Conservation (phyloP, 129 eudicot species). For the Glebionis coronaria region DNA sequence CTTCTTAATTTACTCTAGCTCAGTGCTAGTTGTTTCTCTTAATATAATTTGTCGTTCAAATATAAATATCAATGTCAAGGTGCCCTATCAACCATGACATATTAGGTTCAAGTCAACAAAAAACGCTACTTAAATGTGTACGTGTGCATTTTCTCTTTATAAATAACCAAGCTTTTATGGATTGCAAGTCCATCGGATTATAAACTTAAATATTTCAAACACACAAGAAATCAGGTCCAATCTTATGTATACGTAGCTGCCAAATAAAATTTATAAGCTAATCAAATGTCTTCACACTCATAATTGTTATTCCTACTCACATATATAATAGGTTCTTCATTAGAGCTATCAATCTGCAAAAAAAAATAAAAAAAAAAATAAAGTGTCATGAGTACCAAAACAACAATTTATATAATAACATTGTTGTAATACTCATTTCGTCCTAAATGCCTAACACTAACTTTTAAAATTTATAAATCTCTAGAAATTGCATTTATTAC, state of each 20-base stretch:
- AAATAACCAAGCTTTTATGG: background rate
- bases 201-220: constrained; percentile 7
- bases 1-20: too few relatives aligned
- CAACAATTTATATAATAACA: background rate
- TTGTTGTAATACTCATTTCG: too few relatives aligned
- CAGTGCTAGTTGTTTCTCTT: too few relatives aligned
- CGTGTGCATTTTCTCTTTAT: too few relatives aligned
- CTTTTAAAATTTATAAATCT: too few relatives aligned
- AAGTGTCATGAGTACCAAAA: constrained; percentile 17
- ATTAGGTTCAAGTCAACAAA: too few relatives aligned
- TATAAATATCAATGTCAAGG: too few relatives aligned
- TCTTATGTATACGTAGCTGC: constrained; percentile 4
- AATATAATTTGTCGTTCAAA: too few relatives aligned
- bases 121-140: too few relatives aligned
- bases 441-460: too few relatives aligned
- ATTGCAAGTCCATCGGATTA: constrained; percentile 19
- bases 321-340: background rate
- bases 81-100: too few relatives aligned
- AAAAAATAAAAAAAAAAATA: constrained; percentile 1
- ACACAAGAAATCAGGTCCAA: background rate
- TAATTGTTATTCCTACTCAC: constrained; percentile 17
- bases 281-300: constrained; percentile 17
- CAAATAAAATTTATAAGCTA: constrained; percentile 21
- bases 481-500: too few relatives aligned
- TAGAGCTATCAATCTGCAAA: constrained; percentile 33